phyloP scores from a whole-genome alignment of 345 rosid genomes.

The Ricinus communis region DNA sequence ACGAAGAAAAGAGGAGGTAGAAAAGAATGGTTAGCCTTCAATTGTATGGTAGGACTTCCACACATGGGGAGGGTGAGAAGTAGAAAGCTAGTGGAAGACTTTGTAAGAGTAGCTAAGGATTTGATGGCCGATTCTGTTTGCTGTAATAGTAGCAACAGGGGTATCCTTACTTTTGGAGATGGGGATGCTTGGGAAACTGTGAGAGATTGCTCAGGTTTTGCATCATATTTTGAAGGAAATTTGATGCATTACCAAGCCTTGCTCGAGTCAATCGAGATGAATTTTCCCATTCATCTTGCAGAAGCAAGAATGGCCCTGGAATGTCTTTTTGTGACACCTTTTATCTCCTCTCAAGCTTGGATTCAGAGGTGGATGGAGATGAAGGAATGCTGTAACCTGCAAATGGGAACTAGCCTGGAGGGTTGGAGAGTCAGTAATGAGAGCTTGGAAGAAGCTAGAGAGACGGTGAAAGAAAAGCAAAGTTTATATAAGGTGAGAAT shows the following conservation, averaged over 20 bases:
- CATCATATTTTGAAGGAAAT: constrained; percentile 33
- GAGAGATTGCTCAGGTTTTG: constrained; percentile 21
- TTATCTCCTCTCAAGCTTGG: constrained; percentile 36
- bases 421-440: constrained; percentile 28
- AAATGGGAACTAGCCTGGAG: constrained; percentile 15
- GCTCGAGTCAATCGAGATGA: constrained; percentile 40
- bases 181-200: constrained; percentile 29
- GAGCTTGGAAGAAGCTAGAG: constrained; percentile 40
- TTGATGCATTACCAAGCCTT: constrained; percentile 36
- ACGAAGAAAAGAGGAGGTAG: constrained; percentile 22
- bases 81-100: constrained; percentile 33
- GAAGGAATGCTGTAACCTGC: constrained; percentile 12
- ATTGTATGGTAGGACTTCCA: constrained; percentile 51
- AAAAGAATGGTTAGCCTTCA: constrained; percentile 44
- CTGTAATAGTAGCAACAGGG: constrained; percentile 5
- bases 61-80: constrained; percentile 42
- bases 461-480: constrained; percentile 32
- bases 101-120: constrained; percentile 33
- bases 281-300: constrained; percentile 25
- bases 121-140: neutral
- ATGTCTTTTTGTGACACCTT: constrained; percentile 43
- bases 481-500: constrained; percentile 37
- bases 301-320: constrained; percentile 52
- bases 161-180: constrained; percentile 39
- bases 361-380: constrained; percentile 40